These are phyloP conservation scores for Sclerotinia borealis DNA, from an alignment of 2,329 filamentous ascomycete genomes.

Conservation along the genomic window DNA sequence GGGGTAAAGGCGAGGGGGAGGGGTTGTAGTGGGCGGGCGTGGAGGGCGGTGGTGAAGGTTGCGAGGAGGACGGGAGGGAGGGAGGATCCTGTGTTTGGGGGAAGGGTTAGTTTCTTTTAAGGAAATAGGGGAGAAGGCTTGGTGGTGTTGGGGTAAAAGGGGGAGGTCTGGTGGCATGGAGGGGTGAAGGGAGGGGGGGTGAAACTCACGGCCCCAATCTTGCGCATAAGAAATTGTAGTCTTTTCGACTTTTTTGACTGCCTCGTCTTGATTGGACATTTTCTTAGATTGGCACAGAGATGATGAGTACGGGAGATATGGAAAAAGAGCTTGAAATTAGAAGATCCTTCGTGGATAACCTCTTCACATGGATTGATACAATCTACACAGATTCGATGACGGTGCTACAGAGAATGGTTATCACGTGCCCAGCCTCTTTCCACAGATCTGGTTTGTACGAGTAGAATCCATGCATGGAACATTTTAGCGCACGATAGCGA, in stretches of 20 bases:
- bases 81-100: conserved; percentile 43
- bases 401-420: background rate
- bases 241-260: conserved; percentile 32
- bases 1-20: conserved; percentile 64
- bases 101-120: background rate
- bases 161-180: background rate
- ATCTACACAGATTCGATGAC: background rate
- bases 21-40: conserved; percentile 58
- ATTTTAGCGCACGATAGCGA: conserved; percentile 11
- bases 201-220: conserved; percentile 45
- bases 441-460: background rate
- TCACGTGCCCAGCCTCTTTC: background rate
- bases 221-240: conserved; percentile 40
- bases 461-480: background rate
- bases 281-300: background rate
- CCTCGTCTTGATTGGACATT: conserved; percentile 25
- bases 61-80: conserved; percentile 60
- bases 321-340: background rate
- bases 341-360: background rate
- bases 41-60: conserved; percentile 59
- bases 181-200: background rate
- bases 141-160: background rate
- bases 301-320: background rate
- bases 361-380: background rate
- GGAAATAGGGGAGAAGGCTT: background rate